Evolutionary conservation across 1,284 basidiomycete species (phyloP).

Genomic region (Bondarzewia mesenterica): DNA sequence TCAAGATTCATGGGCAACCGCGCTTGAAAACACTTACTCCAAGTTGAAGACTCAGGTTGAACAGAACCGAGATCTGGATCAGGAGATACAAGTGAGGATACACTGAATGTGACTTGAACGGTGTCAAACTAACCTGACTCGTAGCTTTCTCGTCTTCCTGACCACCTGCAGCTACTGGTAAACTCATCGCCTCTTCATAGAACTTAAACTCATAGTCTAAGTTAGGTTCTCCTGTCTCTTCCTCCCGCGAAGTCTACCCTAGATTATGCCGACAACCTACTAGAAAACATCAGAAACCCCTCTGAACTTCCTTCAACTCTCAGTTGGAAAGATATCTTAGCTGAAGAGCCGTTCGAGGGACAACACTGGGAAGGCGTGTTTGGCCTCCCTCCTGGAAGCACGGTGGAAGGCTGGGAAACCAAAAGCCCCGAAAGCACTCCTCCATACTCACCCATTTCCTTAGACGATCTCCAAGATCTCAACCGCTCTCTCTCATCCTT

Average conservation of each 20-base stretch:
- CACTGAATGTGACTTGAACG: background rate
- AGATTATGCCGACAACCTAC: slow-evolving; percentile 39
- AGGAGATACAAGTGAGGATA: slow-evolving; percentile 52
- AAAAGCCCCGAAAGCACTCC: slow-evolving; percentile 36
- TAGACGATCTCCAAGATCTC: slow-evolving; percentile 33
- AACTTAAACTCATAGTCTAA: slow-evolving; percentile 2
- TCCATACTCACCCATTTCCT: slow-evolving; percentile 38
- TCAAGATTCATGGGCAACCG: slow-evolving; percentile 48
- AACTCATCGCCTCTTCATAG: slow-evolving; percentile 14
- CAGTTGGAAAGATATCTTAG: slow-evolving; percentile 69
- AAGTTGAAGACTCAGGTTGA: slow-evolving; percentile 41
- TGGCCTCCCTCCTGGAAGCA: slow-evolving; percentile 34
- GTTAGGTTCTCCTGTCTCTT: slow-evolving; percentile 47
- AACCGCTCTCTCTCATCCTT: slow-evolving; percentile 35
- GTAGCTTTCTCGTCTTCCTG: slow-evolving; percentile 51
- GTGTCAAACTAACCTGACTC: background rate
- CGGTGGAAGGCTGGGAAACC: slow-evolving; percentile 33
- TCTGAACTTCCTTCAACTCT: slow-evolving; percentile 30
- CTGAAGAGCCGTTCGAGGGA: slow-evolving; percentile 71
- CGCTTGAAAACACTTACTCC: slow-evolving; percentile 42
- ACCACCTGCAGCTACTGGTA: slow-evolving; percentile 66
- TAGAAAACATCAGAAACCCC: slow-evolving; percentile 40
- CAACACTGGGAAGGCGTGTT: slow-evolving; percentile 70
- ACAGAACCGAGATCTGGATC: slow-evolving; percentile 50
- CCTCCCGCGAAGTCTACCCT: slow-evolving; percentile 41